Percentiles rank a stretch among this genome's conserved stretches.
Conservation (phyloP, 2,329 filamentous ascomycete species). For the Ascochyta rabiei region DNA sequence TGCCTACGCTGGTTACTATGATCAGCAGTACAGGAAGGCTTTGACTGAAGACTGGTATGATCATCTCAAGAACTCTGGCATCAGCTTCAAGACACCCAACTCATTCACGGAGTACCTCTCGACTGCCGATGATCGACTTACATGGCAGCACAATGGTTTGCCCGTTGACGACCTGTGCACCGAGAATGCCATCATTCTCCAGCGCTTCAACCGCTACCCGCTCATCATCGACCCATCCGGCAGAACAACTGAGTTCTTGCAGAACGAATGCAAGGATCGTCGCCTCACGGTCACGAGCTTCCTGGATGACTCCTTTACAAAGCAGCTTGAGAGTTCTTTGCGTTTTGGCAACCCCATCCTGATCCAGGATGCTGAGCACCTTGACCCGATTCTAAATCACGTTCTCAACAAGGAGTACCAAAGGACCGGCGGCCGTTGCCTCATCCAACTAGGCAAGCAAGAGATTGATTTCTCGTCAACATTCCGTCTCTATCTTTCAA, state of each 20-base stretch:
- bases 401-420: constrained; percentile 99
- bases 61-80: constrained; percentile 89
- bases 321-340: constrained; percentile 94
- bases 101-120: constrained; percentile 96
- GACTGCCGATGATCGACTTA: constrained; percentile 89
- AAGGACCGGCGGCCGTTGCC: constrained; percentile 94
- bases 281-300: constrained; percentile 97
- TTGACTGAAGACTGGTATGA: constrained; percentile 99
- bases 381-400: constrained; percentile 97
- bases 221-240: constrained; percentile 98
- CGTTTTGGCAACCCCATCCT: constrained; percentile 98
- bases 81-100: constrained; percentile 91
- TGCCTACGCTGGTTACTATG: constrained; percentile 94
- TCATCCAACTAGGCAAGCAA: constrained; percentile 97
- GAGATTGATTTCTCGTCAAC: constrained; percentile 98
- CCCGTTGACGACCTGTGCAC: constrained; percentile 98
- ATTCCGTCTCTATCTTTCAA: constrained; percentile 94
- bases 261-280: constrained; percentile 91
- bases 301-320: constrained; percentile 96
- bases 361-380: constrained; percentile 96
- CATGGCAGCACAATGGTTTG: constrained; percentile 92
- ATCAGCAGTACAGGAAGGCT: constrained; percentile 95
- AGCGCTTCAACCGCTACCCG: constrained; percentile 97
- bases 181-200: constrained; percentile 95
- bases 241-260: constrained; percentile 90